phyloP scores from a whole-genome alignment of 257 asterid species.

The Paraleonurus japonicus region DNA sequence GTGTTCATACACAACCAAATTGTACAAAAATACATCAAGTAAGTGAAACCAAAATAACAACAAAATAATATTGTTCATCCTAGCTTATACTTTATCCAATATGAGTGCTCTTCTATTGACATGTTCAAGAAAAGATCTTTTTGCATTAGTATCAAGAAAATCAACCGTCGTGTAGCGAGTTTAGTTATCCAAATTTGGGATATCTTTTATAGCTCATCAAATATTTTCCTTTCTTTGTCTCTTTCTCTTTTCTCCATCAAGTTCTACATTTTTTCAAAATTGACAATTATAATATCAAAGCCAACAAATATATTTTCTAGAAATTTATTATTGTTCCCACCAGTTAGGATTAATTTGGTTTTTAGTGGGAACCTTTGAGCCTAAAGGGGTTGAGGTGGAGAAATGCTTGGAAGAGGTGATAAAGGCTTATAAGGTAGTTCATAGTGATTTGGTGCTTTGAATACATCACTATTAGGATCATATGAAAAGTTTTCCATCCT shows the following conservation, averaged over 20 bases:
- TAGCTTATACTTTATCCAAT: background rate
- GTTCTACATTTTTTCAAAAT: background rate
- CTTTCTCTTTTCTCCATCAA: constrained; percentile 4
- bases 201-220: background rate
- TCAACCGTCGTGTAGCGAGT: background rate
- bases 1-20: background rate
- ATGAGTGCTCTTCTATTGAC: background rate
- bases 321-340: background rate
- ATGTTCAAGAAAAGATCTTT: background rate
- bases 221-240: background rate
- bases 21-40: no score
- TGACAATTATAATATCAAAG: background rate
- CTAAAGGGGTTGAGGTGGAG: background rate
- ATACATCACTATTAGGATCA: background rate
- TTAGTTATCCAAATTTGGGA: background rate
- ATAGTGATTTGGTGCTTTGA: background rate
- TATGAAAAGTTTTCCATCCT: background rate
- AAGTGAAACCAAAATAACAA: background rate
- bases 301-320: background rate
- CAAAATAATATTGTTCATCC: background rate
- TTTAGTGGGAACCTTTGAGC: background rate
- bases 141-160: constrained; percentile 7
- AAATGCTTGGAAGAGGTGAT: background rate
- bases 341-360: background rate
- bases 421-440: background rate